Percentiles rank a stretch among this genome's conserved stretches.
phyloP scores from a whole-genome alignment of 495 filamentous ascomycete genomes.

The Hypomontagnella monticulosa region DNA sequence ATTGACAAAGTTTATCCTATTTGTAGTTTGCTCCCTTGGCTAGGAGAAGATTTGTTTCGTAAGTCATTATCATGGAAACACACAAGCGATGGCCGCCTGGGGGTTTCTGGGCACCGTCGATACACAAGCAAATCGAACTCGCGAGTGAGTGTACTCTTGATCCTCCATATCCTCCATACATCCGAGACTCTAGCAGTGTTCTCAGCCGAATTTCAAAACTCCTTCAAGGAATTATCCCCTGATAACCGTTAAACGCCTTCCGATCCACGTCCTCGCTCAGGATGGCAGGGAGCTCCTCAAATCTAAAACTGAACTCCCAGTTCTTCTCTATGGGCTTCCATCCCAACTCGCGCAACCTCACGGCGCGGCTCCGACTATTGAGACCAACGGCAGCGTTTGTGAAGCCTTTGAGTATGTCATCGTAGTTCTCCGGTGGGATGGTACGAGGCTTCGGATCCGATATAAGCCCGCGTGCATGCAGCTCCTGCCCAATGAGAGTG shows the following conservation, averaged over 20 bases:
- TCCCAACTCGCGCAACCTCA: constrained; percentile 64
- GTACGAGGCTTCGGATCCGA: constrained; percentile 53
- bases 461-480: constrained; percentile 70
- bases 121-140: too few species aligned
- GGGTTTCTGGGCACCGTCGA: too few species aligned
- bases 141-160: too few species aligned
- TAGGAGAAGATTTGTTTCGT: too few species aligned
- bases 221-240: constrained; percentile 5
- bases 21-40: too few species aligned
- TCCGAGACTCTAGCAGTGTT: too few species aligned
- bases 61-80: too few species aligned
- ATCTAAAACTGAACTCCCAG: constrained; percentile 44
- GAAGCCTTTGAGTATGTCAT: constrained; percentile 45
- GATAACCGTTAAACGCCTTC: constrained; percentile 29
- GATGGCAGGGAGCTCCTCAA: constrained; percentile 53
- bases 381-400: constrained; percentile 47
- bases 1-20: too few species aligned
- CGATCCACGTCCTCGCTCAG: constrained; percentile 44
- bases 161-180: too few species aligned
- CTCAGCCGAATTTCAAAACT: neutral
- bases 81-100: too few species aligned
- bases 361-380: constrained; percentile 66
- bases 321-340: constrained; percentile 64
- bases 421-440: constrained; percentile 53
- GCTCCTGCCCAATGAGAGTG: constrained; percentile 64